Evolutionary conservation across 2,329 filamentous ascomycete genomes (phyloP), one percentile per base, ranked within the genome.

Genomic region (Phaeosphaeriaceae sp.): DNA sequence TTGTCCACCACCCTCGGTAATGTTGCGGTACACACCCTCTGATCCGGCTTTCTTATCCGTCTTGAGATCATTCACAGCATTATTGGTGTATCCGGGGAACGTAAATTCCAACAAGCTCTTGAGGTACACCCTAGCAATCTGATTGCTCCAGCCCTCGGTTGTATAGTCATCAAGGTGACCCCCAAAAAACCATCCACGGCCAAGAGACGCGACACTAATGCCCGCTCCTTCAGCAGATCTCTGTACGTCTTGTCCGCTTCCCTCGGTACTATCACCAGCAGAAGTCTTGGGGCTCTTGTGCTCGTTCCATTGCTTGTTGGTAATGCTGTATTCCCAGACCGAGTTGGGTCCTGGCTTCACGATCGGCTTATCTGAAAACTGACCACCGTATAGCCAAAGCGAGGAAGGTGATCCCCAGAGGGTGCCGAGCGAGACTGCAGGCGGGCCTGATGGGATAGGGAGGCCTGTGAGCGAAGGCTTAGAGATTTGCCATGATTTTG

Each of bases 51-150:
- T 84, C 15, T 83, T 81, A 1, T 79, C 80, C 48, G 77, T 79
- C 2, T 79, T 81, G 5, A 91, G 76, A 1, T 82, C 81, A 21
- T 85, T 68, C 0, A 92, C 85, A 4, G 85, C 88, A 17, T 83
- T 80, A 72, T 93, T 92, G 13, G 81, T 79, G 71, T 84, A 88
- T 4, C 89, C 88, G 0, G 90, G 90, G 64, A 91, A 90, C 0
- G 90, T 92, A 68, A 89, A 93, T 69, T 93, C 90, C 15, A 92
- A 79, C 27, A 93, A 78, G 47, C 88, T 91, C 76, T 89, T 91
- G 45, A 93, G 78, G 71, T 93, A 93, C 1, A 92, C 80, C 5
- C 90, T 82, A 0, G 81, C 77, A 21, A 86, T 81, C 53, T 86
- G 83, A 51, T 85, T 84, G n/a, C 87, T 88, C 91, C 91, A 93